These are phyloP conservation scores for Paracoccidioides brasiliensis DNA, from an alignment of 2,329 filamentous ascomycete species.

Conservation along the genomic window DNA sequence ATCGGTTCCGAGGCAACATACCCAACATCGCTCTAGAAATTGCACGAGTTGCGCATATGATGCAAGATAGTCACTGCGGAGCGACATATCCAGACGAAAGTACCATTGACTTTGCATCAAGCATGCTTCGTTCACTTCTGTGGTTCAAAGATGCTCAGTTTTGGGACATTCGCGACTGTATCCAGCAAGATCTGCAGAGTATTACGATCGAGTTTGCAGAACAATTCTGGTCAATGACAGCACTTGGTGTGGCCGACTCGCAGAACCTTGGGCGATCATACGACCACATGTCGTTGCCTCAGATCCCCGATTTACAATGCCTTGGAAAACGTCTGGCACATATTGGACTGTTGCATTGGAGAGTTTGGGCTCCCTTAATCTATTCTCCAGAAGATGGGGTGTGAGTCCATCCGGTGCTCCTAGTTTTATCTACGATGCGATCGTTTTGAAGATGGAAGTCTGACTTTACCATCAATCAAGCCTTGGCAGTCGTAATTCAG, in stretches of 20 bases:
- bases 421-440: background rate
- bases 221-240: conserved; percentile 29
- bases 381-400: conserved; percentile 36
- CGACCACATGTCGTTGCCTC: conserved; percentile 7
- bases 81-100: conserved; percentile 20
- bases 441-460: background rate
- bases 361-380: conserved; percentile 67
- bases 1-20: conserved; percentile 15
- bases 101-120: conserved; percentile 23
- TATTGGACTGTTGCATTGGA: conserved; percentile 76
- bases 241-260: conserved; percentile 31
- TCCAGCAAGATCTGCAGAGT: conserved; percentile 22
- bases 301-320: conserved; percentile 15
- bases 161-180: conserved; percentile 13
- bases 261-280: conserved; percentile 21
- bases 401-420: background rate
- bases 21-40: conserved; percentile 31
- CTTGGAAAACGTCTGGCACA: conserved; percentile 70
- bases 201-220: conserved; percentile 22
- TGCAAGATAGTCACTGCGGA: conserved; percentile 7
- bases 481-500: background rate
- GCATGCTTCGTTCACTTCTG: conserved; percentile 19
- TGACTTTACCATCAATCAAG: background rate
- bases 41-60: conserved; percentile 18
- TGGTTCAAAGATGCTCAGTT: conserved; percentile 21